phyloP scores from a whole-genome alignment of 805 yeast species.

The Candida easanensis region DNA sequence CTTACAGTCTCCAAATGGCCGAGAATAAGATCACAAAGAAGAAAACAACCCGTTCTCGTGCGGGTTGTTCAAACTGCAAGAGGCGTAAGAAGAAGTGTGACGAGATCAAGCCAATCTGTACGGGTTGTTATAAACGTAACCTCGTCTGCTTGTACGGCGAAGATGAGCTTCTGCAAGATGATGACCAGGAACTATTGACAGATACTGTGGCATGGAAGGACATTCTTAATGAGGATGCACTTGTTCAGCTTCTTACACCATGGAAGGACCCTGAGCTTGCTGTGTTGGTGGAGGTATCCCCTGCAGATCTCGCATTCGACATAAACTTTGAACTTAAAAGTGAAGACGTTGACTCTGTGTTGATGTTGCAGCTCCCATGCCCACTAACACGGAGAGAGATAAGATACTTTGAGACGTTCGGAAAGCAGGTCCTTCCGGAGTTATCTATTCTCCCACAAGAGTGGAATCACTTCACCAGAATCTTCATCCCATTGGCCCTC shows the following conservation, averaged over 20 bases:
- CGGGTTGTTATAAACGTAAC: constrained; percentile 35
- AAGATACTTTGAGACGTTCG: constrained; percentile 41
- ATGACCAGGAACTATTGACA: constrained; percentile 9
- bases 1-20: background rate
- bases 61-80: constrained; percentile 36
- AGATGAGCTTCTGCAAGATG: constrained; percentile 7
- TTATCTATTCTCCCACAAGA: constrained; percentile 40
- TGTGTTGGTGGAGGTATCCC: constrained; percentile 3
- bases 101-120: constrained; percentile 44
- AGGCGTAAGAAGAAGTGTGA: constrained; percentile 49
- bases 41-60: background rate
- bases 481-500: constrained; percentile 44
- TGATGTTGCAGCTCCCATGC: constrained; percentile 20
- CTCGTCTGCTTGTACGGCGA: constrained; percentile 27
- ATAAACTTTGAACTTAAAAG: constrained; percentile 23
- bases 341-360: constrained; percentile 1
- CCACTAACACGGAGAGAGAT: constrained; percentile 36
- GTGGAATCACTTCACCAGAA: constrained; percentile 43
- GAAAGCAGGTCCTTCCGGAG: constrained; percentile 39
- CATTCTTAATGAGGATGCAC: constrained; percentile 5
- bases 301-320: constrained; percentile 5
- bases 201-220: constrained; percentile 14
- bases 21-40: background rate
- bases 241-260: constrained; percentile 8
- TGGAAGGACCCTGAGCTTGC: constrained; percentile 14